phyloP scores from a whole-genome alignment of 139 green algal genomes.

The Chara braunii region DNA sequence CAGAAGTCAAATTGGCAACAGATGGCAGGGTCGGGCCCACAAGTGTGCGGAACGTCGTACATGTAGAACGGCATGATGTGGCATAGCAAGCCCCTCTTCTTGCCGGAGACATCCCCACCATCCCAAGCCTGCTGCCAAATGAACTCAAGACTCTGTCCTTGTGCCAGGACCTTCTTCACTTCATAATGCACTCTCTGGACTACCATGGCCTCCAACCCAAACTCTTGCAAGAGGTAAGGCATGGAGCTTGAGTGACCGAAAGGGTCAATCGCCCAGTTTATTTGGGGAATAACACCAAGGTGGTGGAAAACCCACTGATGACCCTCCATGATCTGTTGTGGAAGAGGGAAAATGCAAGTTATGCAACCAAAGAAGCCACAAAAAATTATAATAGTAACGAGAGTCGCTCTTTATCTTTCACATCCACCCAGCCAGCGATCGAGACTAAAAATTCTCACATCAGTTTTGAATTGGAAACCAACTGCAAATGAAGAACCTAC shows the following conservation, averaged over 20 bases:
- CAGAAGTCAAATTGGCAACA: slow-evolving; percentile 43
- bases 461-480: no score
- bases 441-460: no score
- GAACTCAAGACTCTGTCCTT: slow-evolving; percentile 23
- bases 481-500: no score
- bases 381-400: no score
- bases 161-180: slow-evolving; percentile 31
- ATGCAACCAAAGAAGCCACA: no score
- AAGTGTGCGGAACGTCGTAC: slow-evolving; percentile 39
- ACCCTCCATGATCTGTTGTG: slow-evolving; percentile 40
- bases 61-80: slow-evolving; percentile 43
- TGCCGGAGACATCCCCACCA: not conserved
- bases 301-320: slow-evolving; percentile 25
- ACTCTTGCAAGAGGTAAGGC: slow-evolving; percentile 10
- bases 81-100: slow-evolving; percentile 26
- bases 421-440: no score
- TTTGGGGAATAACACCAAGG: slow-evolving; percentile 19
- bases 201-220: not conserved
- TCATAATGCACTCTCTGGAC: slow-evolving; percentile 40
- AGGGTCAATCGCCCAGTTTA: slow-evolving; percentile 31
- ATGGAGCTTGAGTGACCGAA: slow-evolving; percentile 38
- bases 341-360: no score
- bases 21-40: slow-evolving; percentile 28
- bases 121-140: slow-evolving; percentile 39
- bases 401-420: no score